Evolutionary conservation across 306 rosid species (phyloP), one percentile per base, ranked within the genome.

Genomic region (Quercus rubra): DNA sequence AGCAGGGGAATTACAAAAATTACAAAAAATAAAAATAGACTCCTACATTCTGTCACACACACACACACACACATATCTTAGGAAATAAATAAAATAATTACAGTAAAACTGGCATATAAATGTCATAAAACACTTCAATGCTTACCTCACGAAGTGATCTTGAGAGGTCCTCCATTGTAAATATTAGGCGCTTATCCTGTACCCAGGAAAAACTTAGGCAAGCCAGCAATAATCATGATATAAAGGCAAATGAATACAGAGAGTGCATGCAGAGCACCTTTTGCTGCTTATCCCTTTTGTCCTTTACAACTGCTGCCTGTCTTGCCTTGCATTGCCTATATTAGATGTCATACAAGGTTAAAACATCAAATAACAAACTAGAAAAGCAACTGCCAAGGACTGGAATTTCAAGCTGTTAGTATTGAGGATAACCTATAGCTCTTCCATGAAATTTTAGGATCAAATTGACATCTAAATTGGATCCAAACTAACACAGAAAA

Each of bases 291-390:
- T 95, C 98, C 82, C 97, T 88, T 89, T 95, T 92, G 85, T 95
- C 99, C 83, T 92, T 92, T 38, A 93, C 91, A 62, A 95, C 85
- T 67, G 97, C 63, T 27, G 98, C 90, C 79, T 90, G 98, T 62
- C 98, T 91, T 76, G 97, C 94, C 83, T 92, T 91, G 89, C 94
- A 95, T 74, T 92, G 99, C 97, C 99, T 95, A 61, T 78, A 75
- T 41, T 58, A 70, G 57, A 54, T 71, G n/a, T 33, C 21, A 78
- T 43, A 73, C 56, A 6, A 74, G 68, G 64, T 81, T 76, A 82
- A 87, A 6, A n/a, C 71, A 62, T 66, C 51, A 27, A 66, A 35
- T 55, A 43, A 25, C 64, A 17, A 18, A 57, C 35, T 20, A 78
- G 69, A 57, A 73, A 55, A 49, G 25, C 67, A 7, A 49, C 31